A percentile compares a stretch with the other conserved stretches of the same genome.
phyloP scores from a whole-genome alignment of 371 early-diverging fungal species.

The Mortierella sp. region DNA sequence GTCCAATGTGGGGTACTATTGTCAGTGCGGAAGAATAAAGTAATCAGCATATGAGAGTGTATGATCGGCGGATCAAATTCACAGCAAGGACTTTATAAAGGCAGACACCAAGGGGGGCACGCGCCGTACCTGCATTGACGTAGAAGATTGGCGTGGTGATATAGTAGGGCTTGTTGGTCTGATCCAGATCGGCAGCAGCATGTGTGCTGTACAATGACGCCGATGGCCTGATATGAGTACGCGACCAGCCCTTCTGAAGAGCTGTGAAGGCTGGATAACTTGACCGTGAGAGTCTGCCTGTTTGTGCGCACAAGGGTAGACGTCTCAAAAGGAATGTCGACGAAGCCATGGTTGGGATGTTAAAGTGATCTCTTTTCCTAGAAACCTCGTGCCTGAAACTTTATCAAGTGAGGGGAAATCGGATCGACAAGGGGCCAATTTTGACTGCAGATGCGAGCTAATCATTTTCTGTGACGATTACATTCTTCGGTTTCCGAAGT shows the following conservation, averaged over 20 bases:
- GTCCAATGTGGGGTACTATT: constrained; percentile 95
- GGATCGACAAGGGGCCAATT: background rate
- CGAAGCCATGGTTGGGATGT: constrained; percentile 23
- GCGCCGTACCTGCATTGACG: constrained; percentile 89
- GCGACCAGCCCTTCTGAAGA: constrained; percentile 1
- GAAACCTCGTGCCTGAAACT: constrained; percentile 7
- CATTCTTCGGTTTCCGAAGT: background rate
- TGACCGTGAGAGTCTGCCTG: constrained; percentile 8
- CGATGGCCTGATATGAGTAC: constrained; percentile 19
- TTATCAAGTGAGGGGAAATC: background rate
- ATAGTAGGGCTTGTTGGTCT: constrained; percentile 59
- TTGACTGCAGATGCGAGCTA: background rate
- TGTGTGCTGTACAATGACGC: constrained; percentile 25
- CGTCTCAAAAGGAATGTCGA: constrained; percentile 30
- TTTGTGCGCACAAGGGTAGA: constrained; percentile 14
- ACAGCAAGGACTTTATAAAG: too few relatives aligned
- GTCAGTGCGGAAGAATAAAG: background rate
- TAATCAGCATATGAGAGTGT: background rate
- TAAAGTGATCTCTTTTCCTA: background rate
- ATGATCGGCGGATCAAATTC: background rate
- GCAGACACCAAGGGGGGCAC: background rate
- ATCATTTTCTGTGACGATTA: background rate
- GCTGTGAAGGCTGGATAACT: constrained; percentile 10
- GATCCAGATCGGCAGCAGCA: background rate
- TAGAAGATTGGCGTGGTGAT: constrained; percentile 97